Evolutionary conservation across 1,284 basidiomycete genomes (phyloP).

Genomic region (Sporisorium exsertum): DNA sequence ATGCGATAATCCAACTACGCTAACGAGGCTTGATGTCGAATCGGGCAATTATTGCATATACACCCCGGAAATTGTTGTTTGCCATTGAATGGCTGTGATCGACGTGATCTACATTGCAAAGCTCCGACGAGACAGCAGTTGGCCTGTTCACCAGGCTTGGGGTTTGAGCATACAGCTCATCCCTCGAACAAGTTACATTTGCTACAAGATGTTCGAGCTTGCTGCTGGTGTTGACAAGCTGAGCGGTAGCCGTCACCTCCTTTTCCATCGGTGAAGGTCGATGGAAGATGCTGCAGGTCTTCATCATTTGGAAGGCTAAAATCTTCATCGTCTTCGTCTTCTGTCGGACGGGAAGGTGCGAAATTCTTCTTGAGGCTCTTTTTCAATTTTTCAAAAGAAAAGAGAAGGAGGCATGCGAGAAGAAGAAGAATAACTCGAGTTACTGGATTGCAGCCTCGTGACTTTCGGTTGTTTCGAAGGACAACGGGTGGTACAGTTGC

Average conservation of each 20-base stretch:
- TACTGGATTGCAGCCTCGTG: conserved; percentile 18
- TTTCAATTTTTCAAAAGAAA: background rate
- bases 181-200: too few species aligned
- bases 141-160: background rate
- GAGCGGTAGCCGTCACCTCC: too few species aligned
- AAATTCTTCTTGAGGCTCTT: conserved; percentile 22
- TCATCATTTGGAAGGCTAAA: background rate
- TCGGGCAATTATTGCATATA: background rate
- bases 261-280: too few species aligned
- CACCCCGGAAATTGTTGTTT: background rate
- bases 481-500: background rate
- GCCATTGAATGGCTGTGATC: too few species aligned
- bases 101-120: conserved; percentile 2
- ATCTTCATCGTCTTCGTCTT: conserved; percentile 6
- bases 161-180: too few species aligned
- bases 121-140: background rate
- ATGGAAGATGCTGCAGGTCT: background rate
- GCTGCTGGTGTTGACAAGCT: background rate
- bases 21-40: conserved; percentile 27
- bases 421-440: conserved; percentile 5
- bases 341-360: conserved; percentile 27
- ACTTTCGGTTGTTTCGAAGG: conserved; percentile 1
- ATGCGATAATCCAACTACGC: conserved; percentile 53
- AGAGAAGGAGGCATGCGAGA: conserved; percentile 1
- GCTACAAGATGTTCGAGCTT: too few species aligned